Conservation (phyloP, 257 asterid genomes). For the Lithospermum erythrorhizon region DNA sequence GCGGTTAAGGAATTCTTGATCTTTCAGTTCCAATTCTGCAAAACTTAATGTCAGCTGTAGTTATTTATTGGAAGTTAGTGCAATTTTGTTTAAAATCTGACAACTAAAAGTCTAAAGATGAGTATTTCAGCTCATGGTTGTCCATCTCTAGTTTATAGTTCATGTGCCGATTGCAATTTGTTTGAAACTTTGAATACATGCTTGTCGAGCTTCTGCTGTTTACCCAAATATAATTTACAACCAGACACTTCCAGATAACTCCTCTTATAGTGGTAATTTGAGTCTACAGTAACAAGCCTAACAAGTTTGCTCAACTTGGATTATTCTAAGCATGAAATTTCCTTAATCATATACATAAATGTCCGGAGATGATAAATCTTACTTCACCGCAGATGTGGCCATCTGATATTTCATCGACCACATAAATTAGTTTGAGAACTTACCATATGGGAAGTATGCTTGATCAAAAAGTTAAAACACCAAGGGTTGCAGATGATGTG, state of each 20-base stretch:
- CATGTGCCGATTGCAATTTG: not conserved
- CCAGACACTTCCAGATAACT: not conserved
- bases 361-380: not conserved
- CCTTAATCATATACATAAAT: not conserved
- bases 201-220: not conserved
- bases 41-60: not conserved
- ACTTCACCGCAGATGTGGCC: not conserved
- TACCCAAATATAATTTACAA: not conserved
- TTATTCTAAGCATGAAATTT: not conserved
- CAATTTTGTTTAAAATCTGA: not conserved
- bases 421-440: not conserved
- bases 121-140: not conserved
- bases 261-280: not conserved
- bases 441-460: constrained; percentile 20
- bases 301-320: too few species aligned
- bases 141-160: not conserved
- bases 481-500: constrained; percentile 26
- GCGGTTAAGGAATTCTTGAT: too few species aligned
- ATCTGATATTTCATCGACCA: not conserved
- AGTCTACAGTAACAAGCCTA: too few species aligned
- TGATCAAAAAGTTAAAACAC: constrained; percentile 20
- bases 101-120: not conserved
- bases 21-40: too few species aligned
- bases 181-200: not conserved
- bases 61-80: too few species aligned